These are phyloP conservation scores for Trypanosoma melophagium DNA, from an alignment of 208 protist species.

Conservation along the genomic window DNA sequence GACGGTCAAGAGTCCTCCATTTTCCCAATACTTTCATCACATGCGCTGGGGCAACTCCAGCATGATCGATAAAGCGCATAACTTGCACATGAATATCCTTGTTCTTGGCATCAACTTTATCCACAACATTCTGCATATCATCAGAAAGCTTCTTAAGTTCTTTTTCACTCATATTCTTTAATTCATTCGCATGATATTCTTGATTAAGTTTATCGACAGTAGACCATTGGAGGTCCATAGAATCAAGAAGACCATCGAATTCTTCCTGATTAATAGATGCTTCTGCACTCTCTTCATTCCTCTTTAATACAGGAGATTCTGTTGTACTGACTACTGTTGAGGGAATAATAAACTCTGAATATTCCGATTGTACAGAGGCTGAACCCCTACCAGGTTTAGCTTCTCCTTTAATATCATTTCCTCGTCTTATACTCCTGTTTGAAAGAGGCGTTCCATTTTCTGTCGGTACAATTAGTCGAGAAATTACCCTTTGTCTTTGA, in stretches of 20 bases:
- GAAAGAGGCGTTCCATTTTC: no score
- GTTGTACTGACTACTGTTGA: no score
- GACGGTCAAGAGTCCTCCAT: conserved; percentile 18
- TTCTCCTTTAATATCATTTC: no score
- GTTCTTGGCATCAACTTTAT: conserved; percentile 10
- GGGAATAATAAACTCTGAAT: no score
- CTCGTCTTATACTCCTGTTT: no score
- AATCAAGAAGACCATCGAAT: neutral
- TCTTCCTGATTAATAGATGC: neutral
- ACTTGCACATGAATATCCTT: conserved; percentile 10
- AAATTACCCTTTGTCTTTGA: no score
- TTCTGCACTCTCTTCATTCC: neutral
- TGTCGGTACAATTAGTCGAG: no score
- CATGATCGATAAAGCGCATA: neutral
- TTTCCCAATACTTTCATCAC: conserved; percentile 10
- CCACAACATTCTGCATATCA: neutral
- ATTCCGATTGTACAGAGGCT: no score
- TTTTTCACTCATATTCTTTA: conserved; percentile 3
- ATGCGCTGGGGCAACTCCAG: neutral
- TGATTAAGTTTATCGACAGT: conserved; percentile 12
- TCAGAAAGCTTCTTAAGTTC: neutral
- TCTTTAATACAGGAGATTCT: neutral
- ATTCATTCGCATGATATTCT: neutral
- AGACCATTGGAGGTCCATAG: neutral
- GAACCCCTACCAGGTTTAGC: no score